Evolutionary conservation across 1,284 basidiomycete genomes (phyloP), one percentile per base, ranked within the genome.

Genomic region (Ganoderma lingzhi): DNA sequence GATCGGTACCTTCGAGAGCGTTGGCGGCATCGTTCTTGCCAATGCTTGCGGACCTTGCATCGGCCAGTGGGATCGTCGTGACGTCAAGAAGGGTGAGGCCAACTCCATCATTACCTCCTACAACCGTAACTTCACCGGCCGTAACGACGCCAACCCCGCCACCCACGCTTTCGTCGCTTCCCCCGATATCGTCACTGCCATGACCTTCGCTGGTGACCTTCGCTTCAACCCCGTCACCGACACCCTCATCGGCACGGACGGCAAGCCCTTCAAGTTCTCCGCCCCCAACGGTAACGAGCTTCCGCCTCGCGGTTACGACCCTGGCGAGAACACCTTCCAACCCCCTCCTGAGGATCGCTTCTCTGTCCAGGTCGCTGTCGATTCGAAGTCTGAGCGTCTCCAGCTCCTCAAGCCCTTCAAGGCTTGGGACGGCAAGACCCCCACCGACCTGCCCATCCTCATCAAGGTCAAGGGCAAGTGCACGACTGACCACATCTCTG

Each of bases 61-160:
- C 77, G 98, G 97, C 79, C 97, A 99, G 83, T 99, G 98, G 98
- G 96, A 99, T 85, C 90, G 97, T 80, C 85, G 90, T 77, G 98
- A 99, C 79, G 94, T 99, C 69, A 93, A 94, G 89, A 99, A 97
- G 90, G 97, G 97, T 79, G 95, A 95, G 77, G 87, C 90, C 79
- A 99, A 99, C 92, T 96, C 96, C 35, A 98, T 98, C 87, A 96
- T 99, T 84, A 98, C 97, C 65, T 99, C 97, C 35, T 99, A 99
- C 92, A 99, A 99, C 92, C 96, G 98, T 84, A 99, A 99, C 93
- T 99, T 99, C 87, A 99, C 97, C 76, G 97, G 96, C 72, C 96
- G 97, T 82, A 99, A 99, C 85, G 98, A 99, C 80, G 97, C 97
- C 78, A 99, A 99, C 90, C 96, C 97, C 45, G 96, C 96, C 73